Evolutionary conservation across 1,284 basidiomycete genomes (phyloP).

Genomic region (Singerocomus inundabilis): DNA sequence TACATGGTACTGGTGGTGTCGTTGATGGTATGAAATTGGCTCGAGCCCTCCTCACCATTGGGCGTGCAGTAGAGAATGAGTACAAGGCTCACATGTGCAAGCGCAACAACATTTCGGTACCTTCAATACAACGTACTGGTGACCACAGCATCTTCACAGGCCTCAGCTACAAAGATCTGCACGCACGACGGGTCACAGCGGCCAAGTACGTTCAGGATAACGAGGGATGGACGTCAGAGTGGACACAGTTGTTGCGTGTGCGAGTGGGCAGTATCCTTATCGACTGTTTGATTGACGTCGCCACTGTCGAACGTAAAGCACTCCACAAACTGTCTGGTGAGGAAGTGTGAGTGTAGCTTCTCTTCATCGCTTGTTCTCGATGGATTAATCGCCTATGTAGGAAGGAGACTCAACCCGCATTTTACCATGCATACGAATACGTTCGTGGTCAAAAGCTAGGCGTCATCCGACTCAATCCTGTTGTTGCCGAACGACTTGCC

Average conservation of each 20-base stretch:
- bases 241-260: constrained; percentile 78
- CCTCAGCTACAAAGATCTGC: constrained; percentile 55
- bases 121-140: constrained; percentile 36
- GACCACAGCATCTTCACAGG: constrained; percentile 54
- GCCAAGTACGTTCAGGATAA: constrained; percentile 63
- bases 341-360: constrained; percentile 46
- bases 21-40: constrained; percentile 90
- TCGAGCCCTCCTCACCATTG: constrained; percentile 79
- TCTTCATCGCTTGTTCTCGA: constrained; percentile 1
- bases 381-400: constrained; percentile 36
- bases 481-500: constrained; percentile 76
- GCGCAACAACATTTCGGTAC: constrained; percentile 58
- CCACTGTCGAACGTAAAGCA: constrained; percentile 70
- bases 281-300: constrained; percentile 81
- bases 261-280: constrained; percentile 85
- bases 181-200: constrained; percentile 59
- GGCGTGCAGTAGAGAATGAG: constrained; percentile 85
- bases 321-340: constrained; percentile 57
- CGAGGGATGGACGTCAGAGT: constrained; percentile 74
- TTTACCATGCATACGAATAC: constrained; percentile 93
- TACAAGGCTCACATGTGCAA: constrained; percentile 83
- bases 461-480: constrained; percentile 85
- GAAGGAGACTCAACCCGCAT: constrained; percentile 85
- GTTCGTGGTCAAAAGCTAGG: constrained; percentile 90
- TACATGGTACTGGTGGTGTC: constrained; percentile 77